Conservation (phyloP, 352 stramenopile genomes). For the Hyaloperonospora arabidopsidis region DNA sequence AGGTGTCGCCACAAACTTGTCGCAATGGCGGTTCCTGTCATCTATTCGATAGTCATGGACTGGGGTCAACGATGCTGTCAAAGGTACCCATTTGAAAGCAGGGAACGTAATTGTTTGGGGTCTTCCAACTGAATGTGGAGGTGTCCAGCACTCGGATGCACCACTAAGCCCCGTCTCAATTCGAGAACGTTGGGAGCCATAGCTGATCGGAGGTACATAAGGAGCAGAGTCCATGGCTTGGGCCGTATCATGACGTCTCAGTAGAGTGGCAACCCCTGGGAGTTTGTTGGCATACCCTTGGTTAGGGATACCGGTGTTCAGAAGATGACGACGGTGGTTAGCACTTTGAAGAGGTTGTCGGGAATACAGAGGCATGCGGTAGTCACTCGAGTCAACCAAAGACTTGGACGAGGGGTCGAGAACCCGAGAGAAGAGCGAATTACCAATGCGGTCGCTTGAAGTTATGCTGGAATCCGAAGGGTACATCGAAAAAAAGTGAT, state of each 20-base stretch:
- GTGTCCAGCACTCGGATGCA: constrained; percentile 16
- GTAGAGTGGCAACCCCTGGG: constrained; percentile 20
- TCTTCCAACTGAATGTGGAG: constrained; percentile 5
- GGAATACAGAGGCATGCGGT: background rate
- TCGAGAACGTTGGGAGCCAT: constrained; percentile 1
- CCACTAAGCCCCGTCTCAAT: background rate
- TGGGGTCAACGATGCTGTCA: constrained; percentile 4
- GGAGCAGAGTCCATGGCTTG: constrained; percentile 4
- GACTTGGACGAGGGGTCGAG: constrained; percentile 1
- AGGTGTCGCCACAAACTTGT: constrained; percentile 2
- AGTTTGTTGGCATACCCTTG: constrained; percentile 16
- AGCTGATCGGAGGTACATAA: background rate
- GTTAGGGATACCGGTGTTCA: constrained; percentile 7
- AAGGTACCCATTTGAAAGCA: constrained; percentile 8
- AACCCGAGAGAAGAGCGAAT: background rate
- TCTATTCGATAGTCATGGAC: background rate
- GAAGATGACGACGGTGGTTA: constrained; percentile 8
- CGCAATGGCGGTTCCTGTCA: constrained; percentile 3
- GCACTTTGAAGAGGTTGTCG: too few relatives aligned
- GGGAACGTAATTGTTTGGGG: background rate
- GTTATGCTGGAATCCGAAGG: constrained; percentile 7
- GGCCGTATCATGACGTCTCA: constrained; percentile 15
- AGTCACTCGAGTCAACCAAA: constrained; percentile 4
- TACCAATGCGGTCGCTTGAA: constrained; percentile 8
- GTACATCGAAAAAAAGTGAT: too few relatives aligned